Conservation (phyloP, 2,329 filamentous ascomycete species). For the Sclerotinia sclerotiorum region DNA sequence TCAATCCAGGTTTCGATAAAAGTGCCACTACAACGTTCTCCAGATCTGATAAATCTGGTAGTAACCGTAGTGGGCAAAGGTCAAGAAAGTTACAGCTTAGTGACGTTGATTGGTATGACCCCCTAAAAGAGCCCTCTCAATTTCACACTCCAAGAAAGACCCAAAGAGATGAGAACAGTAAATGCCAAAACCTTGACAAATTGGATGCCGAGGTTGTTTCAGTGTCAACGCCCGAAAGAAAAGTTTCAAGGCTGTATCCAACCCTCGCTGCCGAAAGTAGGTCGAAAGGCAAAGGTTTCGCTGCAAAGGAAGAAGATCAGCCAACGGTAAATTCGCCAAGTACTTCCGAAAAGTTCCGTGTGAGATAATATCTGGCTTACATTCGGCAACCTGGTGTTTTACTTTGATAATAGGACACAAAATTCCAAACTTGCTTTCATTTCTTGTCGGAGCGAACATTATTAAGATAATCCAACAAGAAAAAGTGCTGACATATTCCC, state of each 20-base stretch:
- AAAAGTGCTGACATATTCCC: conserved; percentile 24
- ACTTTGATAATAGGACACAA: background rate
- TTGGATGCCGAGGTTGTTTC: background rate
- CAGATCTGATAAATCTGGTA: conserved; percentile 42
- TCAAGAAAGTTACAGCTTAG: conserved; percentile 89
- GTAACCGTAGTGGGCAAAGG: conserved; percentile 66
- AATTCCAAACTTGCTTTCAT: conserved; percentile 19
- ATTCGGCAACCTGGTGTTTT: conserved; percentile 16
- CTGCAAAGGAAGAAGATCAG: conserved; percentile 30
- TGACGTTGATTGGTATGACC: conserved; percentile 91
- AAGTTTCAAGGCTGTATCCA: conserved; percentile 8
- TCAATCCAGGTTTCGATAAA: conserved; percentile 58
- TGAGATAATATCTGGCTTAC: conserved; percentile 28
- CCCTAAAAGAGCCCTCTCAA: conserved; percentile 31
- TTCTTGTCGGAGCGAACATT: conserved; percentile 14
- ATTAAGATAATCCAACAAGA: conserved; percentile 8
- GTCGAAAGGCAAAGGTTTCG: background rate
- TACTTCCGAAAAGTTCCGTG: conserved; percentile 25
- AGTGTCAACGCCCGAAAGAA: conserved; percentile 12
- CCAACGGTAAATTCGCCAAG: conserved; percentile 34
- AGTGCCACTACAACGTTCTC: conserved; percentile 43
- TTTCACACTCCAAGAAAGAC: conserved; percentile 26
- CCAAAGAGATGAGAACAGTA: conserved; percentile 8
- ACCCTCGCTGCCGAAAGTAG: background rate
- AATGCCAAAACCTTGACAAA: conserved; percentile 1